Base-by-base conservation (phyloP, 192 early-diverging fungal species). In the Rhizophagus clarus region DNA sequence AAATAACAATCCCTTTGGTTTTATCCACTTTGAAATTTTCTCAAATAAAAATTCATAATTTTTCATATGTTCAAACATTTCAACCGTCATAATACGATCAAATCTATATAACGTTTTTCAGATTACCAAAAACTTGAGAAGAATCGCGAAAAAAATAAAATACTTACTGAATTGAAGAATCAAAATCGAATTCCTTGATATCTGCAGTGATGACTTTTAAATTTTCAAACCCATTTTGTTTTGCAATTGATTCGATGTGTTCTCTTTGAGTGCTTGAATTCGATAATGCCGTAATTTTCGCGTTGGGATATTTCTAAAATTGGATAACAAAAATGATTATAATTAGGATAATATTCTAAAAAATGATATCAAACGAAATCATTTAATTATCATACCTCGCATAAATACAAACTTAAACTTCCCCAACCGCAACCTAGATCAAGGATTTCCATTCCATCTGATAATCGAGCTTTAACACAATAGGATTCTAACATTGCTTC, bases 41-140 rank as follows among this genome's bases (percentile, higher is more conserved):
- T 29, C 17, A 71, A 92, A 86, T 22, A 92, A 83, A 47, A 70
- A 49, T 40, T 82, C 80, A 78, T 90, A 92, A 81, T 91, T 89
- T 72, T 91, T 92, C 90, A 91, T 91, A 79, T 90, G 89, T 79
- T 91, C 88, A 69, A 90, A 90, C 90, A 91, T 91, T 81, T 91
- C 90, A 73, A 91, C 85, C 6, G 81, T 84, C 40, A 90, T 70
- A 34, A 90, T 84, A 29, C 87, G 82, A 80, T 91, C 88, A 71
- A 89, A 90, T 42, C 85, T 88, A 81, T 12, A 3, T 2, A 40
- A 45, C 0, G 11, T 2, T 12, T 10, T 45, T 45, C 1, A 45
- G 11, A 45, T 45, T 45, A 63, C 15, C 14, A 26, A 34, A 8
- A 75, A 42, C 34, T 37, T 62, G 61, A 1, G 7, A 4, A 20